Conservation (phyloP, 805 yeast species). For the Metschnikowia rubicola region DNA sequence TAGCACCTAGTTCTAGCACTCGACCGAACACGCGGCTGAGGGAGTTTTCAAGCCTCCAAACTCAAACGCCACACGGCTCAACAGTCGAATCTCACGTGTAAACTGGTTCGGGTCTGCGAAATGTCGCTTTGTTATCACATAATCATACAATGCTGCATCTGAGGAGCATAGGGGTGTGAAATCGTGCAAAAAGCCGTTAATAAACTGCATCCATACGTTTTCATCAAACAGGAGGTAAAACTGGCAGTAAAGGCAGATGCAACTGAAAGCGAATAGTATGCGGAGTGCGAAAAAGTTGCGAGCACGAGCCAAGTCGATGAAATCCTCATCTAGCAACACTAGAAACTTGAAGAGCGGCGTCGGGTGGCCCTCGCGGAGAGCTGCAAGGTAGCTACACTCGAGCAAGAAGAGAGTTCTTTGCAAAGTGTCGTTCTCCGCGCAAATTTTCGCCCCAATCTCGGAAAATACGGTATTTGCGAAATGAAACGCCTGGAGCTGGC, state of each 20-base stretch:
- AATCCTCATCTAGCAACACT: constrained; percentile 16
- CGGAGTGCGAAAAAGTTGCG: constrained; percentile 26
- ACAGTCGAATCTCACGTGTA: neutral
- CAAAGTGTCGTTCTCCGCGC: constrained; percentile 10
- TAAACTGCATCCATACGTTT: constrained; percentile 31
- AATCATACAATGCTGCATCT: constrained; percentile 8
- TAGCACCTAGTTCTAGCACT: too few relatives aligned
- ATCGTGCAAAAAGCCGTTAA: constrained; percentile 17
- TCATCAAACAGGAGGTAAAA: constrained; percentile 20
- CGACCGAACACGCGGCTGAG: too few relatives aligned
- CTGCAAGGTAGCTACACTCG: constrained; percentile 13
- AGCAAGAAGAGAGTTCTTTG: constrained; percentile 10
- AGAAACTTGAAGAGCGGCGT: constrained; percentile 32
- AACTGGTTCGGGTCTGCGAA: constrained; percentile 4
- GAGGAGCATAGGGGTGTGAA: constrained; percentile 1
- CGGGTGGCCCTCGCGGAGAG: constrained; percentile 23
- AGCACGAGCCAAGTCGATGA: constrained; percentile 18
- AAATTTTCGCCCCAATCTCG: constrained; percentile 10
- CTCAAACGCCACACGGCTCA: constrained; percentile 2
- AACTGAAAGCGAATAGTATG: constrained; percentile 21
- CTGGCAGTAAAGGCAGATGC: constrained; percentile 19
- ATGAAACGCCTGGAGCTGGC: constrained; percentile 2
- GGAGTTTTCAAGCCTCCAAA: neutral
- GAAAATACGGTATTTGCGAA: constrained; percentile 4
- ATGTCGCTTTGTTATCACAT: constrained; percentile 2